Base-by-base conservation (phyloP, 73 alveolate species). In the Halteria grandinella region DNA sequence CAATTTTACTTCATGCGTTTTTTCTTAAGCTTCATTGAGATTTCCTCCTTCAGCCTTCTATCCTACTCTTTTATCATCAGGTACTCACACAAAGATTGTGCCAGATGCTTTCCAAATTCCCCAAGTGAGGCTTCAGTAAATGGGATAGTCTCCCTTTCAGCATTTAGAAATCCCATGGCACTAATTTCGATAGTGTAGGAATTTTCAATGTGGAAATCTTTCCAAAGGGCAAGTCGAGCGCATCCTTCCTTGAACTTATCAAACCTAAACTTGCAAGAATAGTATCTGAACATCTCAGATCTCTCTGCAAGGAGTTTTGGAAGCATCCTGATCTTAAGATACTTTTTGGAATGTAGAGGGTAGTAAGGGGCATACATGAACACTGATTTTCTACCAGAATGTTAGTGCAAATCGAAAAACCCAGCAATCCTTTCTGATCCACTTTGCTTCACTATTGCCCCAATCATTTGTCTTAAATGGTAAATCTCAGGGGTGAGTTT, bases 151-250 rank as follows among this genome's bases (percentile, higher is more conserved):
- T 79, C 71, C 27, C 83, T 66, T 3, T 69, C 70, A 5, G 24
- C 47, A 12, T 24, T 66, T 25, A 40, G 23, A 28, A 45, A 66
- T 5, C 81, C 81, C 17, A 34, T 8, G 21, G 58, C 36, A 47
- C 69, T 44, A 10, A 37, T 29, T 25, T 77, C 89, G 18, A 85
- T 66, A 1, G 94, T 85, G 25, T 49, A 70, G 17, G 79, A 32
- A 71, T 64, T 64, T 21, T 49, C 45, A 25, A 69, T 64, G 47
- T 80, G 66, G 25, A 55, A 53, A 33, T 86, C 95, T 63, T 71
- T 85, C 89, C 90, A 88, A 2, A 88, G 27, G n/a, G 86, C 69
- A n/a, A 85, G 53, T n/a, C 95, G 37, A 6, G 93, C 93, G 27
- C 93, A 74, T 39, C 79, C 80, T 36, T 85, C 88, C 44, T 85